Conservation (phyloP, 2,329 filamentous ascomycete genomes). For the Tolypocladium paradoxum region DNA sequence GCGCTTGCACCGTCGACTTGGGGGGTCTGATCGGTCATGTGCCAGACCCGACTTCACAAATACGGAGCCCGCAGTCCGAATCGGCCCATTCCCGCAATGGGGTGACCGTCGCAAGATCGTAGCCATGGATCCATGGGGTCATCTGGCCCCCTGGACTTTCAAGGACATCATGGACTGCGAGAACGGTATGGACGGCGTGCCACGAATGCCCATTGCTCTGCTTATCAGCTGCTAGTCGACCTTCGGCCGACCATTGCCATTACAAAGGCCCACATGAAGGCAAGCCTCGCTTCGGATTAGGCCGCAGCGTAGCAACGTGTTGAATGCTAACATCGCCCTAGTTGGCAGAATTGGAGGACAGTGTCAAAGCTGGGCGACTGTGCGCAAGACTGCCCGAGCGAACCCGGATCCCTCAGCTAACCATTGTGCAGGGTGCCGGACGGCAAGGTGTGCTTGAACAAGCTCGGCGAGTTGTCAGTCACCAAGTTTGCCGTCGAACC, state of each 20-base stretch:
- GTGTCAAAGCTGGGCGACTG: conserved; percentile 69
- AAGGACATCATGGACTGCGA: conserved; percentile 69
- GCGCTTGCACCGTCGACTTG: neutral
- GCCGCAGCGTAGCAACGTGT: neutral
- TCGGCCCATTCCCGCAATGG: conserved; percentile 88
- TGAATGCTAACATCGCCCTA: conserved; percentile 12
- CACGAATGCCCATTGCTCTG: neutral
- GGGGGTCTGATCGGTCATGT: neutral
- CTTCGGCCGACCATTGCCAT: conserved; percentile 86
- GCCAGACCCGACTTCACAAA: conserved; percentile 52
- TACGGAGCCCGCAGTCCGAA: conserved; percentile 81
- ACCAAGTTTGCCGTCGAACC: conserved; percentile 97
- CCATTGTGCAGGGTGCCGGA: conserved; percentile 44
- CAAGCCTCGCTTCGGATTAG: conserved; percentile 8
- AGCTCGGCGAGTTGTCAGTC: conserved; percentile 76
- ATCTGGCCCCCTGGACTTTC: conserved; percentile 75
- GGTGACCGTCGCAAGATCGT: conserved; percentile 87
- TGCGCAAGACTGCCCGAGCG: conserved; percentile 19
- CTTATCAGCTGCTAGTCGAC: conserved; percentile 43
- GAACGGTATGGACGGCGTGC: conserved; percentile 36
- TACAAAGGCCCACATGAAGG: conserved; percentile 87
- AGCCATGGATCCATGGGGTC: conserved; percentile 91
- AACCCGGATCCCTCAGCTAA: neutral
- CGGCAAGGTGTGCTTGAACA: conserved; percentile 82
- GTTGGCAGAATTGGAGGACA: conserved; percentile 87